These are phyloP conservation scores for Acanthamoeba sp. DNA, from an alignment of 208 protist species.

Conservation along the genomic window DNA sequence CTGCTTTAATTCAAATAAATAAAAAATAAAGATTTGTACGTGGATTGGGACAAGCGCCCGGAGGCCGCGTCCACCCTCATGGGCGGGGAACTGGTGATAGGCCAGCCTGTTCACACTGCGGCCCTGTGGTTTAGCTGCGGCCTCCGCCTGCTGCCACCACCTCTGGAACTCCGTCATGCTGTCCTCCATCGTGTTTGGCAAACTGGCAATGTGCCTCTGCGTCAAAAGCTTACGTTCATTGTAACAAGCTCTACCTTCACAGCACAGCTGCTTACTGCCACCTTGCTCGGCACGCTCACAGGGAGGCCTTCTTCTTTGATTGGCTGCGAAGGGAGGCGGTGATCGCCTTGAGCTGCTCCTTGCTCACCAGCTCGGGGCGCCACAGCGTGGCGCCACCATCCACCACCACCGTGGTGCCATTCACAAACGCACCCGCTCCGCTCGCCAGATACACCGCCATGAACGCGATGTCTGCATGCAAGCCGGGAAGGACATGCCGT, in stretches of 20 bases:
- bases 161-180: neutral
- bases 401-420: constrained; percentile 42
- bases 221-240: neutral
- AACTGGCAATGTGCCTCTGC: neutral
- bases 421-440: constrained; percentile 9
- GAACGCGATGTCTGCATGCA: constrained; percentile 37
- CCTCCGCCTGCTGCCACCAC: neutral
- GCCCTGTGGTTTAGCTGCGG: neutral
- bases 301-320: constrained; percentile 4
- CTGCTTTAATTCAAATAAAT: neutral
- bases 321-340: constrained; percentile 24
- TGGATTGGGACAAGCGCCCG: neutral
- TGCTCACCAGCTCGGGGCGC: constrained; percentile 25
- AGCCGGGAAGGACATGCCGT: too few relatives aligned
- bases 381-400: constrained; percentile 38
- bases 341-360: constrained; percentile 55
- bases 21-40: neutral
- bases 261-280: neutral
- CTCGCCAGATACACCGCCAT: constrained; percentile 63
- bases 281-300: neutral
- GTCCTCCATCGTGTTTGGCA: neutral
- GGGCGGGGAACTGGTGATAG: neutral
- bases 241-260: too few relatives aligned
- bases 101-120: neutral
- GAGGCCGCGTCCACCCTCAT: neutral